phyloP scores from a whole-genome alignment of 2,329 filamentous ascomycete species.

The Botrytis fragariae region DNA sequence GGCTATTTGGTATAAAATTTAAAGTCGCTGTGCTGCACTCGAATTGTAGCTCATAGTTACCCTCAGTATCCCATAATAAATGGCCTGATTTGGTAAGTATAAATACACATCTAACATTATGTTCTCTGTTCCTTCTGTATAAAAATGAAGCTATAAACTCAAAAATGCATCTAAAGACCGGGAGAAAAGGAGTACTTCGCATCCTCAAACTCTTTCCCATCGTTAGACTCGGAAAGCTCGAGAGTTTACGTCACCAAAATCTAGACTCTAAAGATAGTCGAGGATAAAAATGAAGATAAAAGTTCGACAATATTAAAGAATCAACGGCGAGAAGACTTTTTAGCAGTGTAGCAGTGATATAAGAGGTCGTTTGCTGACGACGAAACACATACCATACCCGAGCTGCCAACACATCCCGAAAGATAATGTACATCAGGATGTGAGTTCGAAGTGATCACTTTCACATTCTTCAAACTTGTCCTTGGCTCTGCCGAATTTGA shows the following conservation, averaged over 20 bases:
- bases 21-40: background rate
- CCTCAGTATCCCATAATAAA: too few species aligned
- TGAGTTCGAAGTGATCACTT: background rate
- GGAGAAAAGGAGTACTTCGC: background rate
- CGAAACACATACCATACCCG: background rate
- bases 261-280: background rate
- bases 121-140: background rate
- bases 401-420: background rate
- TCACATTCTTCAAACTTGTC: rapidly evolving
- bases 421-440: background rate
- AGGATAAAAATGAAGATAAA: background rate
- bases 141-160: too few species aligned
- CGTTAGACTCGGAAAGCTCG: background rate
- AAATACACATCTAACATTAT: background rate
- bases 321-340: background rate
- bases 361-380: background rate
- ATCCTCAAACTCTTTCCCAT: background rate
- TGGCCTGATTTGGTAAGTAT: background rate
- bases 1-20: background rate
- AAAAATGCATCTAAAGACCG: too few species aligned
- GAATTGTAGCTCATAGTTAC: background rate
- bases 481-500: rapidly evolving
- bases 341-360: background rate
- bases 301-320: background rate
- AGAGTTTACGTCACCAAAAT: background rate